phyloP scores from a whole-genome alignment of 148 eudicot genomes.

The Pouteria glomerata region DNA sequence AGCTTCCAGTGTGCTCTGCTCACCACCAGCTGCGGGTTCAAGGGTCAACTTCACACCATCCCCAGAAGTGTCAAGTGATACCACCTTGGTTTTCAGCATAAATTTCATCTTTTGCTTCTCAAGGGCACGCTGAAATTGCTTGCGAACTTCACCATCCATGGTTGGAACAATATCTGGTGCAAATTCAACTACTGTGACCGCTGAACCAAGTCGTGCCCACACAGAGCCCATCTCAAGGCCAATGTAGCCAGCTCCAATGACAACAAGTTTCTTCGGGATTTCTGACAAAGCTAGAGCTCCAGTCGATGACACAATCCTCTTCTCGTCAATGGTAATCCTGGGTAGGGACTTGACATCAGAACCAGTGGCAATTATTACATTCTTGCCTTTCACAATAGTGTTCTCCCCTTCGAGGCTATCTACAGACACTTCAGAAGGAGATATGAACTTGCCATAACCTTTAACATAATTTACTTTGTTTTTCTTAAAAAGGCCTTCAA shows the following conservation, averaged over 20 bases:
- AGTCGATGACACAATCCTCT: constrained; percentile 87
- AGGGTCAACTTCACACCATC: constrained; percentile 60
- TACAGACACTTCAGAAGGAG: constrained; percentile 83
- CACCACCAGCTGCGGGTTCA: constrained; percentile 89
- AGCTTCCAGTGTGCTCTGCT: constrained; percentile 69
- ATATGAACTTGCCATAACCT: constrained; percentile 74
- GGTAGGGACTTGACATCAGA: constrained; percentile 89
- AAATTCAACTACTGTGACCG: constrained; percentile 89
- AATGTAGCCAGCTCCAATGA: constrained; percentile 94
- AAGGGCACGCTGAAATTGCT: constrained; percentile 83
- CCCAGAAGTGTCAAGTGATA: constrained; percentile 65
- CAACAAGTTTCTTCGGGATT: constrained; percentile 78
- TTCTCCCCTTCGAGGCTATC: constrained; percentile 68
- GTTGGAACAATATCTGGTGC: constrained; percentile 80
- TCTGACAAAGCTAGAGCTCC: constrained; percentile 85
- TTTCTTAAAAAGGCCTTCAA: constrained; percentile 91
- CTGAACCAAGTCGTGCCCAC: constrained; percentile 93
- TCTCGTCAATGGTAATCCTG: constrained; percentile 82
- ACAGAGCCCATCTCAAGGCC: constrained; percentile 99
- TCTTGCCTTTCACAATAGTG: constrained; percentile 76
- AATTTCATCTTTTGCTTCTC: constrained; percentile 98
- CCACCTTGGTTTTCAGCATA: constrained; percentile 88
- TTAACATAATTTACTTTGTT: constrained; percentile 91
- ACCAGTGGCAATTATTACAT: constrained; percentile 85
- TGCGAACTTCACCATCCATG: constrained; percentile 87